Evolutionary conservation across 305 asterid species (phyloP).

Genomic region (Andrographis paniculata): DNA sequence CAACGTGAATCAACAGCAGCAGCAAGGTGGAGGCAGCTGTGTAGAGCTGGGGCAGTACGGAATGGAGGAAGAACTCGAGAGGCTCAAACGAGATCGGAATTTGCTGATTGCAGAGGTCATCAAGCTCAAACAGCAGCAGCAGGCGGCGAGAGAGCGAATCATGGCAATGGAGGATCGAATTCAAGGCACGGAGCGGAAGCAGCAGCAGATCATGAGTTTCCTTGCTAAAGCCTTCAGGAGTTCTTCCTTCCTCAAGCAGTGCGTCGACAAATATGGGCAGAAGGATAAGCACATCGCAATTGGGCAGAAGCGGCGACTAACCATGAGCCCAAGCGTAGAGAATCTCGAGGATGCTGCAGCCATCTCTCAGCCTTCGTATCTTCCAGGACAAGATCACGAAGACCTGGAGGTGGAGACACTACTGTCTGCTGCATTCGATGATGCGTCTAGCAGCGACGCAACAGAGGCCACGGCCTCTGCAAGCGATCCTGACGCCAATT

Average conservation of each 20-base stretch:
- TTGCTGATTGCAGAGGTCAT: background rate
- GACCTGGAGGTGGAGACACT: constrained; percentile 34
- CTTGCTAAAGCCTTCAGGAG: constrained; percentile 54
- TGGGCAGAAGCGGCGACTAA: constrained; percentile 69
- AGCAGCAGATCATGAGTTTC: constrained; percentile 50
- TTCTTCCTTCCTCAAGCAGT: constrained; percentile 46
- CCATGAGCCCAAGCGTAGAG: constrained; percentile 51
- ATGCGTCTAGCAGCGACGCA: constrained; percentile 33
- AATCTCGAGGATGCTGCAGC: constrained; percentile 24
- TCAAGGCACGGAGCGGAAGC: constrained; percentile 43
- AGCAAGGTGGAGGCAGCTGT: background rate
- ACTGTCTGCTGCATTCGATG: constrained; percentile 37
- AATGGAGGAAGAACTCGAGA: constrained; percentile 63
- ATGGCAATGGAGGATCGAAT: constrained; percentile 52
- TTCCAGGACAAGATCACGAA: constrained; percentile 21
- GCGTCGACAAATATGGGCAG: constrained; percentile 23
- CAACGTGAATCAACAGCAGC: background rate
- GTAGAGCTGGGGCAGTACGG: constrained; percentile 29
- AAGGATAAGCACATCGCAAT: constrained; percentile 27
- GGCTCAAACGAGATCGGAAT: constrained; percentile 19
- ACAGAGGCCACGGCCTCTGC: constrained; percentile 13
- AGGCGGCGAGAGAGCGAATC: constrained; percentile 37
- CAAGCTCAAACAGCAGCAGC: constrained; percentile 45
- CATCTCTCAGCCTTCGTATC: constrained; percentile 13
- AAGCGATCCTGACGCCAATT: constrained; percentile 16